Evolutionary conservation across 2,329 filamentous ascomycete species (phyloP).

Genomic region (Aspergillus sp.): DNA sequence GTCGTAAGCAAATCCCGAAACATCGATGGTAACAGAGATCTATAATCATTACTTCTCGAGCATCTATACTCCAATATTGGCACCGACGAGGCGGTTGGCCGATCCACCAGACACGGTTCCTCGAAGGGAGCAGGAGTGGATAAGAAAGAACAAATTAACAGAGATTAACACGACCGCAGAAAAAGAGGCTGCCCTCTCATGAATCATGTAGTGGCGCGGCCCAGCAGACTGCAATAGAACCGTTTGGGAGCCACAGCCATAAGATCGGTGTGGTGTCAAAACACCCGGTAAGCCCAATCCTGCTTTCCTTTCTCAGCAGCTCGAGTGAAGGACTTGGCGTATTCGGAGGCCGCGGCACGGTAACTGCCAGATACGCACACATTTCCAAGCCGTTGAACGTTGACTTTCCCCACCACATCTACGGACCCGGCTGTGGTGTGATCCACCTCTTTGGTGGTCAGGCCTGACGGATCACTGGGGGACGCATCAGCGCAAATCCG

Average conservation of each 20-base stretch:
- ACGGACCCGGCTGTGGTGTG: constrained; percentile 16
- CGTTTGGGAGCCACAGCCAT: background rate
- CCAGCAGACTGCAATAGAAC: background rate
- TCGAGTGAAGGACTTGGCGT: background rate
- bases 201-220: background rate
- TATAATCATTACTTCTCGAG: background rate
- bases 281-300: background rate
- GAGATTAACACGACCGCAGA: too few relatives aligned
- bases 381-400: constrained; percentile 15
- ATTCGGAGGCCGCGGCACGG: constrained; percentile 10
- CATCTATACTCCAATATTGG: background rate
- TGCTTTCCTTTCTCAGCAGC: background rate
- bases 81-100: background rate
- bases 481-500: constrained; percentile 7
- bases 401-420: constrained; percentile 16
- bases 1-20: constrained; percentile 8
- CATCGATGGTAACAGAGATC: background rate
- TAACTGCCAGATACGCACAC: constrained; percentile 4
- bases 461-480: constrained; percentile 9
- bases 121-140: background rate
- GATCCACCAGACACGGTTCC: constrained; percentile 4
- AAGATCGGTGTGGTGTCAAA: background rate
- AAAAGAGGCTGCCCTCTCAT: background rate
- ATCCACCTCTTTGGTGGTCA: constrained; percentile 17
- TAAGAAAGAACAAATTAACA: too few relatives aligned